Evolutionary conservation across 225 moss, liverwort and hornwort species (phyloP).

Genomic region (Marchantia paleacea): DNA sequence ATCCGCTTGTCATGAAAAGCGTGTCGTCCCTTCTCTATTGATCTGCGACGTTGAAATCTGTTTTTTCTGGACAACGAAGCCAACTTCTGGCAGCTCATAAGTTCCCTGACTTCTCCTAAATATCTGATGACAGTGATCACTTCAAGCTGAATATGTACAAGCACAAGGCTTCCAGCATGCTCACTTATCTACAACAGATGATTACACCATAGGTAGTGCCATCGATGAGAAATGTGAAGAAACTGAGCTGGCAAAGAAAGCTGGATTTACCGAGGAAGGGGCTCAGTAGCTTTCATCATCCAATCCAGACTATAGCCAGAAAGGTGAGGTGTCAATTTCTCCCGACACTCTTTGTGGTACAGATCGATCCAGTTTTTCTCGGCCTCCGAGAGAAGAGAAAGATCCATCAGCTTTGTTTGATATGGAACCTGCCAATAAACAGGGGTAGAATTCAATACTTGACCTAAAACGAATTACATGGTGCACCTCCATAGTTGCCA

Average conservation of each 20-base stretch:
- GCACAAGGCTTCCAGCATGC: background rate
- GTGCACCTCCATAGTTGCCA: background rate
- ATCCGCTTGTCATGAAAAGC: background rate
- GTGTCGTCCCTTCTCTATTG: background rate
- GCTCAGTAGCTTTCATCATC: constrained; percentile 64
- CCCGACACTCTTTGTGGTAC: constrained; percentile 61
- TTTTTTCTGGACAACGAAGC: background rate
- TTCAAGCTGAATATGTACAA: background rate
- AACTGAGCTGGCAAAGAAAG: background rate
- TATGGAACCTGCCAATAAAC: constrained; percentile 51
- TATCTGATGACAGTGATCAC: background rate
- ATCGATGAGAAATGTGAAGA: background rate
- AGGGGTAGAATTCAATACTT: background rate
- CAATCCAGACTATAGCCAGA: constrained; percentile 61
- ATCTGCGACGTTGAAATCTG: background rate
- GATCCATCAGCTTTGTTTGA: constrained; percentile 79
- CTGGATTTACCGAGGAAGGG: constrained; percentile 46
- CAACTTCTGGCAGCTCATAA: background rate
- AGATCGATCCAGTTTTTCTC: constrained; percentile 76
- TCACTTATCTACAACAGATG: background rate
- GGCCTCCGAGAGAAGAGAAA: constrained; percentile 54
- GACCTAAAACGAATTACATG: too few relatives aligned
- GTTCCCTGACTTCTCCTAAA: background rate
- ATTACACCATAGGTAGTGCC: background rate
- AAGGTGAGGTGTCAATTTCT: constrained; percentile 53